A percentile compares a stretch with the other conserved stretches of the same genome.
phyloP scores from a whole-genome alignment of 768 basidiomycete species.

The Termitomyces sp. region DNA sequence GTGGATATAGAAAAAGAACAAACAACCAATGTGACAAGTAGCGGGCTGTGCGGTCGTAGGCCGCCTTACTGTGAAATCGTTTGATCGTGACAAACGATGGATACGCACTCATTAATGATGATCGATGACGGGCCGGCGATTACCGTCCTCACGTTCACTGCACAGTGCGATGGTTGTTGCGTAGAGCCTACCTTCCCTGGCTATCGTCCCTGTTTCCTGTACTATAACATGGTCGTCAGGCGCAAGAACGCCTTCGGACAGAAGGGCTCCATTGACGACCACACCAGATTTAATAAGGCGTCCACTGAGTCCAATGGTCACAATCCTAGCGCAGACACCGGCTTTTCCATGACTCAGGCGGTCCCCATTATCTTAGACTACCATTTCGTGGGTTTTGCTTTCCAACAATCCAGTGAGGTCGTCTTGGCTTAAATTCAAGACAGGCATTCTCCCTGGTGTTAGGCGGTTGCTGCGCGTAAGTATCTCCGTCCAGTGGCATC shows the following conservation, averaged over 20 bases:
- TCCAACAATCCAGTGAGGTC: not conserved
- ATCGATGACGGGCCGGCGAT: not conserved
- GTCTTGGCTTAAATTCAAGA: constrained; percentile 8
- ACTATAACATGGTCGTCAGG: constrained; percentile 7
- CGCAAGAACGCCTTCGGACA: constrained; percentile 3
- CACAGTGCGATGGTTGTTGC: not conserved
- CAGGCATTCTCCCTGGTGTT: constrained; percentile 59
- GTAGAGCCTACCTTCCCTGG: constrained; percentile 3
- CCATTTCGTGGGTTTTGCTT: constrained; percentile 23
- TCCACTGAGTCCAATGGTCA: not conserved
- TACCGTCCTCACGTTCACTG: not conserved
- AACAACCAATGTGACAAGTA: too few relatives aligned
- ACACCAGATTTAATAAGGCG: not conserved
- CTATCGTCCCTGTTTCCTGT: not conserved
- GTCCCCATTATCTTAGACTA: constrained; percentile 35
- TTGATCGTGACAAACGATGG: too few relatives aligned
- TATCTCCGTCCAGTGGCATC: constrained; percentile 8
- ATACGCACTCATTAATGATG: too few relatives aligned
- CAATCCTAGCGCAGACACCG: constrained; percentile 17
- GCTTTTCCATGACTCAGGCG: constrained; percentile 24
- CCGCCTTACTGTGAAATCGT: too few relatives aligned
- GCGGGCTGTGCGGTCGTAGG: too few relatives aligned
- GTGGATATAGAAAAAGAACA: too few relatives aligned
- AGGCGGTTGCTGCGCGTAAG: constrained; percentile 81
- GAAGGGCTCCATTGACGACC: not conserved